Evolutionary conservation across 805 yeast genomes (phyloP), one percentile per base, ranked within the genome.

Genomic region (Kazachstania psychrophila): DNA sequence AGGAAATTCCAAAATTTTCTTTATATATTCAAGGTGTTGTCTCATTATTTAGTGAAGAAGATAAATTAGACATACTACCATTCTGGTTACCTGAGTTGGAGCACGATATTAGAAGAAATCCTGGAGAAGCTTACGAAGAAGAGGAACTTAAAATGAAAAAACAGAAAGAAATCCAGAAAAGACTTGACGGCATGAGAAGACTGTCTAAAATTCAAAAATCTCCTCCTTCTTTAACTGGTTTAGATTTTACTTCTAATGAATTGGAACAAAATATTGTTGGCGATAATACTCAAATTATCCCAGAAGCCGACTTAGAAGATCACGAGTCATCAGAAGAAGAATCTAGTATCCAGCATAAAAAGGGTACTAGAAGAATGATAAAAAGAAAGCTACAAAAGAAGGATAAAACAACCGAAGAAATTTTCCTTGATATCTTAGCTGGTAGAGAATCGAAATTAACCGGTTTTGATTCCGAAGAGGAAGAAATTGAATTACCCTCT

Each of bases 41-140:
- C 5, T 71, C 86, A 2, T 69, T 89, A 44, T 89, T 79, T 55
- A 74, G 86, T 37, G 97, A 89, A 54, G 96, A 89, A 51, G 64
- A 59, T 24, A 79, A 81, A 48, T 70, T 89, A 54, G 95, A 86
- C 56, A 77, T 80, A 44, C 69, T 89, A 44, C 98, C 98, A 38
- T 83, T 87, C 59, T 89, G 98, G 98, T 70, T 86, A 46, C 84
- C 94, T 40, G 96, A 89, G 43, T 66, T 92, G 50, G 96, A 85
- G 48, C 67, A 64, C 38, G 89, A 82, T 57, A 79, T 79, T 41
- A 72, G 85, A 47, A 72, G 72, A 45, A 80, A 82, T 52, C 94
- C 94, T n/a, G 73, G 74, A 45, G 81, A 79, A 51, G 87, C 87
- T 0, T 76, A 75, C 49, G 79, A 77, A 47, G 84, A 79, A 49